phyloP scores from a whole-genome alignment of 2,329 filamentous ascomycete species.

The Nemania bipapillata region DNA sequence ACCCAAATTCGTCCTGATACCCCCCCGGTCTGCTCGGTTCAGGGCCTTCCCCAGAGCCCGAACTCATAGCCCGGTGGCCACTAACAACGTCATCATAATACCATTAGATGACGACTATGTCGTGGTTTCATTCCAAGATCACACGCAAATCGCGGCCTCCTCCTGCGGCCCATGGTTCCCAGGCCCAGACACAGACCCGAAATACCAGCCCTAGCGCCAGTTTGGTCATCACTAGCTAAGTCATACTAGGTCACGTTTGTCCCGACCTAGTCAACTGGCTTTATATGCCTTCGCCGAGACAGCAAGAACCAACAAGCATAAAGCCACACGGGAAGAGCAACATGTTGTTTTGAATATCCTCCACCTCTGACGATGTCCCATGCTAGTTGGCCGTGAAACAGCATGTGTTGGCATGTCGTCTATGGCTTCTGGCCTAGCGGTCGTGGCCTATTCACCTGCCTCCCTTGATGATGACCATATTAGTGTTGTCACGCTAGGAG shows the following conservation, averaged over 20 bases:
- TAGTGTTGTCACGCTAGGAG: background rate
- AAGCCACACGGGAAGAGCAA: constrained; percentile 2
- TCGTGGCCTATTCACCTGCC: background rate
- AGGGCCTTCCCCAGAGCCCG: background rate
- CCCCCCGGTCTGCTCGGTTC: background rate
- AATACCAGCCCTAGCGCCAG: constrained; percentile 15
- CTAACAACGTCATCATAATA: constrained; percentile 9
- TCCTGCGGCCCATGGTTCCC: background rate
- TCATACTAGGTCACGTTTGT: constrained; percentile 23
- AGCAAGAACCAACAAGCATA: constrained; percentile 34
- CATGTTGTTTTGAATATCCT: background rate
- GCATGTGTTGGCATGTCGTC: constrained; percentile 9
- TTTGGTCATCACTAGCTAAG: constrained; percentile 12
- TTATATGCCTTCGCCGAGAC: constrained; percentile 8
- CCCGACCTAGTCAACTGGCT: constrained; percentile 15
- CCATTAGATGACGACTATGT: background rate
- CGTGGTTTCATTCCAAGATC: background rate
- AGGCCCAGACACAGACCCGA: constrained; percentile 8
- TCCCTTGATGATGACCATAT: background rate
- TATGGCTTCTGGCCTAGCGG: background rate
- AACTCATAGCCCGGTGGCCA: background rate
- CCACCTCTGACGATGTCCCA: background rate
- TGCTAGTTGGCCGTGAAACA: background rate
- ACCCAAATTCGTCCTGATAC: background rate
- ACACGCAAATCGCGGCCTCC: background rate